phyloP scores from a whole-genome alignment of 2,329 filamentous ascomycete genomes.

The Venturia aucupariae region DNA sequence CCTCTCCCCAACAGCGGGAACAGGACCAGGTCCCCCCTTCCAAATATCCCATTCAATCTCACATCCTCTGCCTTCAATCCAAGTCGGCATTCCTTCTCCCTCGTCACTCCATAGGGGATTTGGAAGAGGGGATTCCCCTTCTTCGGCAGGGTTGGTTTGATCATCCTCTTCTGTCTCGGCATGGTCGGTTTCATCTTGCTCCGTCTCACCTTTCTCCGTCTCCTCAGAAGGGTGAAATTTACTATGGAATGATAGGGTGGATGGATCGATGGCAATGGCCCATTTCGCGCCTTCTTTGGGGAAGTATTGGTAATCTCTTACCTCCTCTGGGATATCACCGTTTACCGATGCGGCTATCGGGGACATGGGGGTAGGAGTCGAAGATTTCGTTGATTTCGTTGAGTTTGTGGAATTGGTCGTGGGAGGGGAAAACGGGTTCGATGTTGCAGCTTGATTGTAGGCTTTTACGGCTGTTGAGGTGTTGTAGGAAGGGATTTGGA shows the following conservation, averaged over 20 bases:
- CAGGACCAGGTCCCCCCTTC: conserved; percentile 23
- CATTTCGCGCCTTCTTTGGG: conserved; percentile 23
- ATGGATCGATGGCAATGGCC: conserved; percentile 30
- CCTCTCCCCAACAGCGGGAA: conserved; percentile 20
- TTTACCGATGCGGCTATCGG: background rate
- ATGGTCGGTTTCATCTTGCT: too few species aligned
- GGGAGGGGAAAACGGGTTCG: background rate
- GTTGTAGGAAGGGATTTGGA: conserved; percentile 23
- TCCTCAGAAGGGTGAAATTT: too few species aligned
- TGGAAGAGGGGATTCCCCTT: conserved; percentile 15
- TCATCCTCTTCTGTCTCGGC: too few species aligned
- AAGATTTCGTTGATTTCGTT: background rate
- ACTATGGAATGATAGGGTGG: conserved; percentile 19
- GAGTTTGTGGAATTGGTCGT: background rate
- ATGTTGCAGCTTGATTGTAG: conserved; percentile 16
- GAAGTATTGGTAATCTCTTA: conserved; percentile 23
- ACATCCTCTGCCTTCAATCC: conserved; percentile 26
- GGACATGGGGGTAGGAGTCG: conserved; percentile 6
- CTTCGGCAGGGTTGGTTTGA: too few species aligned
- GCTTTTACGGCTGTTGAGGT: conserved; percentile 19
- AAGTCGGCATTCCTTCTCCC: conserved; percentile 24
- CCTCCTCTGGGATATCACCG: conserved; percentile 18
- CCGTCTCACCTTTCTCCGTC: too few species aligned
- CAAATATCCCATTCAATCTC: conserved; percentile 29
- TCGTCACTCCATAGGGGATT: conserved; percentile 26